These are phyloP conservation scores for Penicillium dipodomyicola DNA, from an alignment of 495 filamentous ascomycete genomes.

Conservation along the genomic window DNA sequence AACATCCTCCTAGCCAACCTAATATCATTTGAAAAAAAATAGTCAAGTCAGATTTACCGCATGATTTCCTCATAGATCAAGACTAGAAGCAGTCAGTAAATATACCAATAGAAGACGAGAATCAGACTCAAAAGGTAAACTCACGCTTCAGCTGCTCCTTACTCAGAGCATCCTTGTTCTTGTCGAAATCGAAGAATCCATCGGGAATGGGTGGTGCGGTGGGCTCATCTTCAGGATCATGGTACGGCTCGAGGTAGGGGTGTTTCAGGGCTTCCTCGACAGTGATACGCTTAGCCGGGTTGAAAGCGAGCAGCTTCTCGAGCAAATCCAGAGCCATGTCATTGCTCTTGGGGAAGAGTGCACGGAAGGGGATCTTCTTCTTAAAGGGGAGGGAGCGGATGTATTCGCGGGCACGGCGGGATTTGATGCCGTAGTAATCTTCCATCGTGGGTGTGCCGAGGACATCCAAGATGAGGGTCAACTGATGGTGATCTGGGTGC, in stretches of 20 bases:
- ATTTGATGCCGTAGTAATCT: conserved; percentile 99
- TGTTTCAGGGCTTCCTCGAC: conserved; percentile 97
- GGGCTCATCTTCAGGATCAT: conserved; percentile 98
- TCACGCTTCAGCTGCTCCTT: conserved; percentile 94
- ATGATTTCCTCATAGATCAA: conserved; percentile 99
- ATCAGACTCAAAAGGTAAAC: conserved; percentile 21
- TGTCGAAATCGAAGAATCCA: conserved; percentile 99
- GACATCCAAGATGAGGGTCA: conserved; percentile 96
- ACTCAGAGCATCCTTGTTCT: conserved; percentile 97
- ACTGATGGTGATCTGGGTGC: conserved; percentile 85
- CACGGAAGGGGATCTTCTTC: conserved; percentile 98
- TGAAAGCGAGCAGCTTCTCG: conserved; percentile 95
- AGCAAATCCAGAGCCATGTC: conserved; percentile 90
- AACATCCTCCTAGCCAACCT: background rate
- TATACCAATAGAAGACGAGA: background rate
- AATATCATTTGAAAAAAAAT: background rate
- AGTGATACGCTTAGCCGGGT: conserved; percentile 96
- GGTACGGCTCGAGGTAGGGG: conserved; percentile 97
- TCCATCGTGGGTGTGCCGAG: conserved; percentile 99
- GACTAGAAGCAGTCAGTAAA: conserved; percentile 44
- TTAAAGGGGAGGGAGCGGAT: conserved; percentile 99
- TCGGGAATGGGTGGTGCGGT: conserved; percentile 94
- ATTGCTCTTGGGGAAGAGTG: conserved; percentile 95
- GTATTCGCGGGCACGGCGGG: conserved; percentile 94
- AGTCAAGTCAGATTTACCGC: conserved; percentile 59